phyloP scores from a whole-genome alignment of 257 asterid species.

The Paraleonurus japonicus region DNA sequence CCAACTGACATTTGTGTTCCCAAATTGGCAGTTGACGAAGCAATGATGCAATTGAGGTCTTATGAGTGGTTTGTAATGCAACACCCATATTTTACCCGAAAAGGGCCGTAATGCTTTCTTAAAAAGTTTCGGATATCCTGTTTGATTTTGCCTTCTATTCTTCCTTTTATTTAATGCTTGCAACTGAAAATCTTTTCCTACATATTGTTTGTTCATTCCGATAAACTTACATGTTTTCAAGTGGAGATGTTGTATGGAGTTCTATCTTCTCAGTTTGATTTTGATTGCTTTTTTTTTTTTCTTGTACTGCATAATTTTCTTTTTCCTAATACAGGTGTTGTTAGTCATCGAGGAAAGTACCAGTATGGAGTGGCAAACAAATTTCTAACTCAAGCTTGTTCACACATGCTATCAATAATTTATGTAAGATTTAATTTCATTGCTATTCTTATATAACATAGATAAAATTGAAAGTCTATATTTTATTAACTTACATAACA shows the following conservation, averaged over 20 bases:
- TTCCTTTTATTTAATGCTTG: not conserved
- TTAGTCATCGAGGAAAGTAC: not conserved
- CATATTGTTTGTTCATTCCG: not conserved
- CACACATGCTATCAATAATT: constrained; percentile 14
- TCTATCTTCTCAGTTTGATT: not conserved
- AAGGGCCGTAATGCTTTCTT: not conserved
- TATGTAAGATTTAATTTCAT: constrained; percentile 11
- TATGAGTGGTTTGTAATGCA: not conserved
- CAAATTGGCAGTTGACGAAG: not conserved
- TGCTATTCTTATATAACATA: constrained; percentile 16
- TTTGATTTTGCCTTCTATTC: not conserved
- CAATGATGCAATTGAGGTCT: not conserved
- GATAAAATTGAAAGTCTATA: constrained; percentile 17
- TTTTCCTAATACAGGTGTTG: not conserved
- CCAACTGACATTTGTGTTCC: not conserved
- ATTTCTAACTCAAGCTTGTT: not conserved
- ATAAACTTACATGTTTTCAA: not conserved
- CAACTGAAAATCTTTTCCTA: not conserved
- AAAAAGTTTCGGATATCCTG: constrained; percentile 2
- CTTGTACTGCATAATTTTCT: not conserved
- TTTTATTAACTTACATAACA: constrained; percentile 25
- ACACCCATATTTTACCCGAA: constrained; percentile 6
- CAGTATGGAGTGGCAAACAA: not conserved
- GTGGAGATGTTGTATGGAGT: not conserved
- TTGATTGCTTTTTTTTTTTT: not conserved